Conservation (phyloP, 345 rosid species). For the Dipteronia dyeriana region DNA sequence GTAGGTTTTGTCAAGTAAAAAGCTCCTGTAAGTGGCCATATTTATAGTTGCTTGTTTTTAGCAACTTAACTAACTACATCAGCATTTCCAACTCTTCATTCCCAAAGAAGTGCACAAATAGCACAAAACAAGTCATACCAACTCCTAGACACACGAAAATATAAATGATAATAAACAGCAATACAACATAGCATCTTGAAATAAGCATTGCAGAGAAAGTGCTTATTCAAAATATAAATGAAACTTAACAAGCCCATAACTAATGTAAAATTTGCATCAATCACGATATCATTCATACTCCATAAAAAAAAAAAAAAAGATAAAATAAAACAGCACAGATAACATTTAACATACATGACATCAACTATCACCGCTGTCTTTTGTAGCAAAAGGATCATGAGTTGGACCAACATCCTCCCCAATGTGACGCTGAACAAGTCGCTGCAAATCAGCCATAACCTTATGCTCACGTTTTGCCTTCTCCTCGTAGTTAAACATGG, state of each 20-base stretch:
- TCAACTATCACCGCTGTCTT: constrained; percentile 83
- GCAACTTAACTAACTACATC: neutral
- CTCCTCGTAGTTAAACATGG: constrained; percentile 98
- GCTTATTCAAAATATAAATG: neutral
- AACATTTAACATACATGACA: constrained; percentile 28
- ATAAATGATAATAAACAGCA: constrained; percentile 7
- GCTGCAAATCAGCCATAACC: constrained; percentile 94
- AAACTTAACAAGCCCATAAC: constrained; percentile 1
- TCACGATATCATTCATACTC: neutral
- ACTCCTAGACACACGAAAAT: neutral
- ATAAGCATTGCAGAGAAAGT: neutral
- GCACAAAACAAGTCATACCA: neutral
- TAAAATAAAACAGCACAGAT: neutral
- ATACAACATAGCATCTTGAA: neutral
- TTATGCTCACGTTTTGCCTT: constrained; percentile 95
- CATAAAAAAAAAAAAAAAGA: neutral
- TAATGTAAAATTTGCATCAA: neutral
- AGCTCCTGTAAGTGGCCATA: neutral
- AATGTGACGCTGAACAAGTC: constrained; percentile 94
- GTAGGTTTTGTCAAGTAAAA: neutral
- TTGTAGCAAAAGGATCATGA: constrained; percentile 86
- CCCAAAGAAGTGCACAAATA: neutral
- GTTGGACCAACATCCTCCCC: constrained; percentile 95
- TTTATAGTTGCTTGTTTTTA: neutral
- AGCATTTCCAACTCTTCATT: neutral